A percentile compares a stretch with the other conserved stretches of the same genome.
phyloP scores from a whole-genome alignment of 305 asterid species.

The Ajuga reptans region DNA sequence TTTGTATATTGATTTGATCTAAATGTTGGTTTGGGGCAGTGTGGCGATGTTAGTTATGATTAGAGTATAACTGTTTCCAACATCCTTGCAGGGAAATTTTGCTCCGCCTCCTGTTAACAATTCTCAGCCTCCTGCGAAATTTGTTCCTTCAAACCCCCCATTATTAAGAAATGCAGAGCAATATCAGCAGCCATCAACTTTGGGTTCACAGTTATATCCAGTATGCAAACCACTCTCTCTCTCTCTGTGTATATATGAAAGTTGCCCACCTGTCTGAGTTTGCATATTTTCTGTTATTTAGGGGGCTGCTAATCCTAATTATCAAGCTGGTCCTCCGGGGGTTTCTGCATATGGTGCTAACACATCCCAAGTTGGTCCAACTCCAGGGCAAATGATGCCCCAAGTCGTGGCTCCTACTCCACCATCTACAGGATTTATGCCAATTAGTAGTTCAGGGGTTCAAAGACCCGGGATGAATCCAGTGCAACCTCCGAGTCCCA shows the following conservation, averaged over 20 bases:
- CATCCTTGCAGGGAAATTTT: slow-evolving; percentile 53
- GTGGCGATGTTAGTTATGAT: slow-evolving; percentile 17
- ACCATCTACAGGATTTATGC: slow-evolving; percentile 63
- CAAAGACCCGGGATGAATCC: slow-evolving; percentile 72
- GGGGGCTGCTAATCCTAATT: slow-evolving; percentile 55
- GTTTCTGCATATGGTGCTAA: slow-evolving; percentile 47
- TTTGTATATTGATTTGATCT: neutral
- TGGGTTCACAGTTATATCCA: slow-evolving; percentile 87
- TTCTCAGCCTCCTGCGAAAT: slow-evolving; percentile 63
- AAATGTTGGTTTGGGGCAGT: neutral
- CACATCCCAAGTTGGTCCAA: slow-evolving; percentile 49
- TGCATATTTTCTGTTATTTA: slow-evolving; percentile 26
- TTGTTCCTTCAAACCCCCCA: slow-evolving; percentile 83
- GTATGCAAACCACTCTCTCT: slow-evolving; percentile 40
- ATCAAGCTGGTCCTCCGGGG: slow-evolving; percentile 60
- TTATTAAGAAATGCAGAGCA: slow-evolving; percentile 62
- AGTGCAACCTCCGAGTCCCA: slow-evolving; percentile 72
- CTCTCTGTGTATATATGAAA: neutral
- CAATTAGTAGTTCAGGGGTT: slow-evolving; percentile 48
- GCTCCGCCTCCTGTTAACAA: slow-evolving; percentile 59
- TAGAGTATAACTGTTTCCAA: neutral
- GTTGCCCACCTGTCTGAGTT: slow-evolving; percentile 18
- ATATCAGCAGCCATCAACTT: slow-evolving; percentile 84
- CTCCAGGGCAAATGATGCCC: slow-evolving; percentile 53
- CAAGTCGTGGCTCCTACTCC: slow-evolving; percentile 58